phyloP scores from a whole-genome alignment of 1,284 basidiomycete genomes.

The Xerocomus nothofagi region DNA sequence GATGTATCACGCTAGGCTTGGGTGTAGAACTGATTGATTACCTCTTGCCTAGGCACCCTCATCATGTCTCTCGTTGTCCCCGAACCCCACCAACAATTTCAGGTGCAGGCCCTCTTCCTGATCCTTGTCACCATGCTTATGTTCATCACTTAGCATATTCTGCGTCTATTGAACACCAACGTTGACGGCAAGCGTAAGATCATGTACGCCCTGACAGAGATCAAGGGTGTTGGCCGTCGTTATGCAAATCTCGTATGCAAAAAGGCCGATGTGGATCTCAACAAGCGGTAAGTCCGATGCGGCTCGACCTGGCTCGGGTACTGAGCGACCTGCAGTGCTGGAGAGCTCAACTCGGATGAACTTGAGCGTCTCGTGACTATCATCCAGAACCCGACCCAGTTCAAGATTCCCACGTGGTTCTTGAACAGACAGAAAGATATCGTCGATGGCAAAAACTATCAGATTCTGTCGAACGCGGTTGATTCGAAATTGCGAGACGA shows the following conservation, averaged over 20 bases:
- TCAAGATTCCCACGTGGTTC: slow-evolving; percentile 99
- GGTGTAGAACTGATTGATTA: slow-evolving; percentile 27
- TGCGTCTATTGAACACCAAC: slow-evolving; percentile 99
- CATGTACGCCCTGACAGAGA: slow-evolving; percentile 97
- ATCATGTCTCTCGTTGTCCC: slow-evolving; percentile 92
- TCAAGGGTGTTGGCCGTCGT: slow-evolving; percentile 99
- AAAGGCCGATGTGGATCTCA: slow-evolving; percentile 99
- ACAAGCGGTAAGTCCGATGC: slow-evolving; percentile 92
- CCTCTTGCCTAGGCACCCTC: slow-evolving; percentile 13
- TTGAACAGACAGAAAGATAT: slow-evolving; percentile 99
- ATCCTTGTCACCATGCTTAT: slow-evolving; percentile 4
- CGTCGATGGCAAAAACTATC: slow-evolving; percentile 94
- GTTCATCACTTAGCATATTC: slow-evolving; percentile 70
- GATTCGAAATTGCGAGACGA: slow-evolving; percentile 99
- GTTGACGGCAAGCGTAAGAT: slow-evolving; percentile 99
- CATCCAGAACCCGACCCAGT: slow-evolving; percentile 99
- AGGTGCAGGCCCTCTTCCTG: slow-evolving; percentile 46
- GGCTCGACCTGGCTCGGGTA: background rate
- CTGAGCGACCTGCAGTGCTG: slow-evolving; percentile 56
- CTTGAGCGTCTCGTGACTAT: slow-evolving; percentile 99
- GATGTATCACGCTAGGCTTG: slow-evolving; percentile 17
- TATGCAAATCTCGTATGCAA: slow-evolving; percentile 99
- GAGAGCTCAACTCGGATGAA: slow-evolving; percentile 95
- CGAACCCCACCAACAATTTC: slow-evolving; percentile 91
- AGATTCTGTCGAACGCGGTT: slow-evolving; percentile 96